Evolutionary conservation across 441 rosid species (phyloP).

Genomic region (Aleurites moluccanus): DNA sequence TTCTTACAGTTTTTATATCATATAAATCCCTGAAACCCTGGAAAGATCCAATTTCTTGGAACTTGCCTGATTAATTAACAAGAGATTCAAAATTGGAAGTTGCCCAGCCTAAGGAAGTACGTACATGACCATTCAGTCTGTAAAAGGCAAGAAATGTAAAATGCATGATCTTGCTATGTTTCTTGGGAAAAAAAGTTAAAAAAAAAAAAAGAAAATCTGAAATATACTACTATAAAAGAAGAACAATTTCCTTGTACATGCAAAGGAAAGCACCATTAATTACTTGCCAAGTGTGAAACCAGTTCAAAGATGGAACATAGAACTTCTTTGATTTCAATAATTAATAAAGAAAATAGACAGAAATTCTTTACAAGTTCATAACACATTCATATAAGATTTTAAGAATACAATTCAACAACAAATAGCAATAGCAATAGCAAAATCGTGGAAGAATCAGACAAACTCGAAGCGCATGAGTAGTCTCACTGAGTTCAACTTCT

Average conservation of each 20-base stretch:
- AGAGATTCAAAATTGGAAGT: not conserved
- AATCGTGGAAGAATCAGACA: constrained; percentile 20
- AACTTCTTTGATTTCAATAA: not conserved
- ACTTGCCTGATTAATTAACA: not conserved
- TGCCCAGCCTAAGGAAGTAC: not conserved
- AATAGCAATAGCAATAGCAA: not conserved
- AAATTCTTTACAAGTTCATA: not conserved
- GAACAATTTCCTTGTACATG: not conserved
- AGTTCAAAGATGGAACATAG: not conserved
- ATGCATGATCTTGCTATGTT: not conserved
- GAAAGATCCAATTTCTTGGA: not conserved
- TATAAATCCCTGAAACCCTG: not conserved
- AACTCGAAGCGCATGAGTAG: constrained; percentile 72
- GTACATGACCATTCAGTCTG: not conserved
- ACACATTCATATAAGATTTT: not conserved
- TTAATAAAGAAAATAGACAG: not conserved
- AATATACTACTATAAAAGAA: not conserved
- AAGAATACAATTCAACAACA: not conserved
- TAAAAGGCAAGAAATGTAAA: not conserved
- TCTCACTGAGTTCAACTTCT: constrained; percentile 54
- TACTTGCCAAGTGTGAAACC: constrained; percentile 5
- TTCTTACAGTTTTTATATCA: no score
- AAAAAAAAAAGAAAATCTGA: not conserved
- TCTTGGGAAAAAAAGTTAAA: not conserved
- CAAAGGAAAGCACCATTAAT: constrained; percentile 2